Base-by-base conservation (phyloP, 768 basidiomycete genomes). In the Leccinum pellstonianum region DNA sequence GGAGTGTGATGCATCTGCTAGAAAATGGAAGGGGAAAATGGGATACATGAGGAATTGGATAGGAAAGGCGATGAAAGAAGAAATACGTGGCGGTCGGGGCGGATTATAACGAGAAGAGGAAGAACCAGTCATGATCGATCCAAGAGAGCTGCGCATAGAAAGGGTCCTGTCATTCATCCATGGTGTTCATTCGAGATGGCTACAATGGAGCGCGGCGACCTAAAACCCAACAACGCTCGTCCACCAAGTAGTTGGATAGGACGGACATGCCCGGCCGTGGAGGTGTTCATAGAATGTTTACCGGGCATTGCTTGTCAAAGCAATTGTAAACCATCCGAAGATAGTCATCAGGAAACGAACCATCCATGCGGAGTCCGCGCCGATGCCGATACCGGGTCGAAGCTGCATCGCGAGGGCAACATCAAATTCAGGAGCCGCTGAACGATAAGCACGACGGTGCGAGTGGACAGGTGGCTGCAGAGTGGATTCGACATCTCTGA, bases 331-430 rank as follows among this genome's bases (percentile, higher is more conserved):
- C 89, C 89, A 91, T 23, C 88, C 89, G 70, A 88, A 90, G 73
- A 90, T 81, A 31, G 85, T 78, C 88, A 91, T 90, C 73, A 91
- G 72, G 69, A 89, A 91, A 60, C 88, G 76, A 52, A 91, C 86
- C 79, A 90, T 82, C 87, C 87, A 91, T 38, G 88, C 88, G 6
- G 87, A 80, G 66, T 91, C 89, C 11, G 88, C 85, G 43, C 87
- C 86, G 11, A 81, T 72, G 38, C 88, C 88, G 21, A 90, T 73
- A 1, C 88, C 87, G 5, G 87, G 88, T 31, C 87, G 81, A 52
- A 90, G 79, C 71, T 91, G 89, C 87, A 91, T 86, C 48, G 87
- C 87, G 6, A 91, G 81, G 17, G 87, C 89, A 50, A 88, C 79
- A 66, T 91, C 89, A 31, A 81, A 68, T 63, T 76, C 77, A 23